These are phyloP conservation scores for Lycium barbarum DNA, from an alignment of 257 asterid genomes.

Conservation along the genomic window DNA sequence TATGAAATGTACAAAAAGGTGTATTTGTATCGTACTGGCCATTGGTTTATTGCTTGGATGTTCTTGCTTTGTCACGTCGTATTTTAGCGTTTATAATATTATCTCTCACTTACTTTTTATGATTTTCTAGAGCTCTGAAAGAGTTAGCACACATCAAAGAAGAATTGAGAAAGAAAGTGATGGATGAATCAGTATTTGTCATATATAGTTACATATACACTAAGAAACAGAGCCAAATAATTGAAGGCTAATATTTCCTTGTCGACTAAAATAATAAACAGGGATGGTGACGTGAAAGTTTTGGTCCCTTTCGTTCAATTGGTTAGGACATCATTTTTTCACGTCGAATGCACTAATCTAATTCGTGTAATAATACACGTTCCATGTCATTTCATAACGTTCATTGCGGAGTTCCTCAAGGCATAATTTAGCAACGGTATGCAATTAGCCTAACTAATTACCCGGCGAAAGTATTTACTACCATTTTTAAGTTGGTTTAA, in stretches of 20 bases:
- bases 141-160: neutral
- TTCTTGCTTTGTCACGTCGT: neutral
- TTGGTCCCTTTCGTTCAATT: neutral
- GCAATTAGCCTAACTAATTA: too few relatives aligned
- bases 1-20: conserved; percentile 48
- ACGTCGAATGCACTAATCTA: neutral
- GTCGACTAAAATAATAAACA: neutral
- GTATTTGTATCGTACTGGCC: conserved; percentile 29
- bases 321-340: neutral
- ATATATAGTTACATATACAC: neutral
- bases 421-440: neutral
- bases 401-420: neutral
- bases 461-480: too few relatives aligned
- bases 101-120: conserved; percentile 41
- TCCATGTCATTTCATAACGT: neutral
- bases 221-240: neutral
- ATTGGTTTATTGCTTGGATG: conserved; percentile 35
- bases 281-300: neutral
- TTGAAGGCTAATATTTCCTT: neutral
- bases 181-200: conserved; percentile 32
- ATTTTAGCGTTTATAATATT: conserved; percentile 19
- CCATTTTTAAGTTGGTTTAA: too few relatives aligned
- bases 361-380: neutral
- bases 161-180: conserved; percentile 25
- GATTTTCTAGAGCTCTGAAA: neutral